Evolutionary conservation across 805 yeast species (phyloP).

Genomic region (Hanseniaspora nectarophila): DNA sequence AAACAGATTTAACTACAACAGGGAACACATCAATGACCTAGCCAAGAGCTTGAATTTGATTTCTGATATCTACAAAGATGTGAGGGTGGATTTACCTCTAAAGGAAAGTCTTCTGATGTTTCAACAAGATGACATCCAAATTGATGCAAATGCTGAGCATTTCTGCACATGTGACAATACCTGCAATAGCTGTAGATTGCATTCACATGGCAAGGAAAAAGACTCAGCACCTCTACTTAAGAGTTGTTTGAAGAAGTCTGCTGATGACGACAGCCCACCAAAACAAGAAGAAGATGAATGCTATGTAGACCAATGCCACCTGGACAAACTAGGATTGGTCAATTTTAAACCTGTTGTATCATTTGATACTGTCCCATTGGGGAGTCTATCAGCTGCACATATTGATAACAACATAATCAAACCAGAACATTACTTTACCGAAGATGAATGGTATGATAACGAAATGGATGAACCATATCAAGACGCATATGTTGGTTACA

Average conservation of each 20-base stretch:
- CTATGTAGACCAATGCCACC: too few relatives aligned
- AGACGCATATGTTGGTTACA: conserved; percentile 10
- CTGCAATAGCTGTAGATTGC: neutral
- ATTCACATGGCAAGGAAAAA: neutral
- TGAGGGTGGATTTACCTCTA: conserved; percentile 3
- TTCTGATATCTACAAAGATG: conserved; percentile 4
- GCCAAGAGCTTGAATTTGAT: conserved; percentile 4
- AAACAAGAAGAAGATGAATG: neutral
- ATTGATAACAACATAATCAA: conserved; percentile 23
- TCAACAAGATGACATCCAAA: neutral
- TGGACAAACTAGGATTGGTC: conserved; percentile 12
- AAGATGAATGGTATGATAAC: conserved; percentile 28
- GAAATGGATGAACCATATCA: conserved; percentile 18
- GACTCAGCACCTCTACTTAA: conserved; percentile 20
- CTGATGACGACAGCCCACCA: neutral
- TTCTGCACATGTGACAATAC: neutral
- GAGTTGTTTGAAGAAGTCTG: conserved; percentile 6
- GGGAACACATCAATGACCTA: conserved; percentile 4
- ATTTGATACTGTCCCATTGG: conserved; percentile 27
- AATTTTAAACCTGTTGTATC: conserved; percentile 24
- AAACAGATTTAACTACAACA: neutral
- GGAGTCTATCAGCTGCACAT: conserved; percentile 18
- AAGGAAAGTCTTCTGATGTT: conserved; percentile 2
- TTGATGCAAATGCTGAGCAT: neutral
- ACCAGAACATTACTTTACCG: conserved; percentile 23